Percentiles rank a stretch among this genome's conserved stretches.
Evolutionary conservation across 257 asterid genomes (phyloP).

Genomic region (Anisodus acutangulus): DNA sequence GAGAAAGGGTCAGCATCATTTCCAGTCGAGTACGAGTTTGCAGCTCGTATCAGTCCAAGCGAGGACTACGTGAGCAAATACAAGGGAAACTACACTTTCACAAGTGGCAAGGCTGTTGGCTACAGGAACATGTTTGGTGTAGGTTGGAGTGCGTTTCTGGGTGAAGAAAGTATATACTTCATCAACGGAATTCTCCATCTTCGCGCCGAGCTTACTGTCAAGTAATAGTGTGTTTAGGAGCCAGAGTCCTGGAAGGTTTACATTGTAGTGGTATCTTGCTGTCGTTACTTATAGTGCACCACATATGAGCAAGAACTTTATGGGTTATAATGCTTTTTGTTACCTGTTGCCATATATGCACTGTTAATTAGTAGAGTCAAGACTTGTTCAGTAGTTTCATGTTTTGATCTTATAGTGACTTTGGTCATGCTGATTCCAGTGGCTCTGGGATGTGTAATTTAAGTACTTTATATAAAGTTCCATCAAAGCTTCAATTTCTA

Average conservation of each 20-base stretch:
- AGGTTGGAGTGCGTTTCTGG: constrained; percentile 69
- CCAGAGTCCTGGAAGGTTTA: neutral
- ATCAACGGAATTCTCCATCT: constrained; percentile 78
- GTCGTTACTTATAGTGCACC: neutral
- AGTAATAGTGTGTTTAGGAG: constrained; percentile 23
- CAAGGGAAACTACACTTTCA: constrained; percentile 63
- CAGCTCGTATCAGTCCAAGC: constrained; percentile 56
- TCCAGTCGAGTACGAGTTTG: constrained; percentile 76
- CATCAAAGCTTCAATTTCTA: neutral
- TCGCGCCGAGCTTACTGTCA: constrained; percentile 69
- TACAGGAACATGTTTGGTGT: constrained; percentile 65
- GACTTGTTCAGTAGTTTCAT: neutral
- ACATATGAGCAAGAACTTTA: neutral
- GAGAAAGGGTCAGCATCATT: constrained; percentile 66
- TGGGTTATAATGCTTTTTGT: neutral
- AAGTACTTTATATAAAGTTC: neutral
- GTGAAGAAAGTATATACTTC: constrained; percentile 63
- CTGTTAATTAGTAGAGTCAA: neutral
- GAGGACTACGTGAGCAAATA: constrained; percentile 69
- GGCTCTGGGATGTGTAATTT: neutral
- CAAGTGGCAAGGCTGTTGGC: constrained; percentile 81
- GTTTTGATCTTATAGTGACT: neutral
- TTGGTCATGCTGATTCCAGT: neutral
- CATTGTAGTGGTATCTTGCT: neutral
- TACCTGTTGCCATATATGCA: neutral